Evolutionary conservation across 805 yeast genomes (phyloP).

Genomic region (Priceomyces melissophilus): DNA sequence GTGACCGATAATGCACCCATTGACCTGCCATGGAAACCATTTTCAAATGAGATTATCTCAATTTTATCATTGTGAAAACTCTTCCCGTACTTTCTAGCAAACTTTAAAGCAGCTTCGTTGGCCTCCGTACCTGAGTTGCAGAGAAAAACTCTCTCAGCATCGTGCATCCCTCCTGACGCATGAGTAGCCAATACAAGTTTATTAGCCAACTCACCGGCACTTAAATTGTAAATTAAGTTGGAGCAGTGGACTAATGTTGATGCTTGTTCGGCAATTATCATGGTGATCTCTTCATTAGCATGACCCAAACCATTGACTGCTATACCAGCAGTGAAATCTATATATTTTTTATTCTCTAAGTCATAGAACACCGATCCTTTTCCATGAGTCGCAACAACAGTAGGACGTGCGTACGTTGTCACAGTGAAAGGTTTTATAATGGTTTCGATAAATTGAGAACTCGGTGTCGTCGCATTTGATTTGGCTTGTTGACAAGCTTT

Average conservation of each 20-base stretch:
- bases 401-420: constrained; percentile 79
- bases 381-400: constrained; percentile 74
- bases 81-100: constrained; percentile 77
- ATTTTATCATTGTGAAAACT: constrained; percentile 49
- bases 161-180: constrained; percentile 71
- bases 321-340: constrained; percentile 94
- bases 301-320: constrained; percentile 97
- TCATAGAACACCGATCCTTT: constrained; percentile 81
- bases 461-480: too few species aligned
- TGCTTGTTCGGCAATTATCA: constrained; percentile 71
- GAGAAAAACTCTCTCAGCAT: constrained; percentile 70
- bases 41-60: constrained; percentile 82
- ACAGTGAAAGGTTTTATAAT: constrained; percentile 55
- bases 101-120: constrained; percentile 57
- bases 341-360: constrained; percentile 67
- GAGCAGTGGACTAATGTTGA: constrained; percentile 75
- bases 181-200: constrained; percentile 67
- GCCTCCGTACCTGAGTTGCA: constrained; percentile 62
- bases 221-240: constrained; percentile 78
- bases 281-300: constrained; percentile 67
- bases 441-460: constrained; percentile 36
- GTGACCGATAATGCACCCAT: constrained; percentile 93
- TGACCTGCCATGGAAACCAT: constrained; percentile 93
- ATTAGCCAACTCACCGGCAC: constrained; percentile 76
- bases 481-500: too few species aligned